phyloP scores from a whole-genome alignment of 768 basidiomycete genomes.

The Leccinum ochraceum region DNA sequence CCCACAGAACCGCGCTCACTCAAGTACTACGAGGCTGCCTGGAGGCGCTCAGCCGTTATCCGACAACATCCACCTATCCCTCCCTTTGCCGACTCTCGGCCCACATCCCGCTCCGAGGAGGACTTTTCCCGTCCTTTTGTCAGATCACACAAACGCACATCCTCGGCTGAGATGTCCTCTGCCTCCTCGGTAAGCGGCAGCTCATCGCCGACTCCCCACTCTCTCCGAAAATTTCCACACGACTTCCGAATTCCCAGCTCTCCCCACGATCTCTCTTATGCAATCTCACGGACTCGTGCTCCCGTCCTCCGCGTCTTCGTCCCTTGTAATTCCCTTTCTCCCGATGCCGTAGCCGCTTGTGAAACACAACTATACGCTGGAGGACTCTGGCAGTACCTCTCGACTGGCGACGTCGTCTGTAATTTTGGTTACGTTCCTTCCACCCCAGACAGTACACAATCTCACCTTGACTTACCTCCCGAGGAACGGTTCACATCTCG shows the following conservation, averaged over 20 bases:
- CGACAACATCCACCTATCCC: slow-evolving; percentile 6
- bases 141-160: slow-evolving; percentile 41
- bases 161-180: slow-evolving; percentile 46
- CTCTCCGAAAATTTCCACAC: slow-evolving; percentile 11
- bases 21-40: slow-evolving; percentile 47
- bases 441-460: slow-evolving; percentile 28
- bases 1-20: slow-evolving; percentile 49
- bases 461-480: slow-evolving; percentile 19
- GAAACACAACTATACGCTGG: slow-evolving; percentile 67
- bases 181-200: slow-evolving; percentile 37
- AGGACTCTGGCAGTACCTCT: slow-evolving; percentile 75
- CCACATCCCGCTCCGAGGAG: slow-evolving; percentile 40
- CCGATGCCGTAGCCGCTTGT: slow-evolving; percentile 50
- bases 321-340: slow-evolving; percentile 59
- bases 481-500: slow-evolving; percentile 22
- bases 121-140: slow-evolving; percentile 37
- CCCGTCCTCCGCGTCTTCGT: slow-evolving; percentile 76
- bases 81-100: slow-evolving; percentile 25
- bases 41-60: slow-evolving; percentile 41
- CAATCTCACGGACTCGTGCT: slow-evolving; percentile 63
- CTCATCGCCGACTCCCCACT: slow-evolving; percentile 24
- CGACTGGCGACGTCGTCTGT: slow-evolving; percentile 74
- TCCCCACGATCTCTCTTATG: slow-evolving; percentile 64
- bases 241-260: slow-evolving; percentile 29
- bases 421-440: slow-evolving; percentile 78